Percentiles rank a stretch among this genome's conserved stretches.
Evolutionary conservation across 768 basidiomycete species (phyloP).

Genomic region (Macrolepiota albuminosa): DNA sequence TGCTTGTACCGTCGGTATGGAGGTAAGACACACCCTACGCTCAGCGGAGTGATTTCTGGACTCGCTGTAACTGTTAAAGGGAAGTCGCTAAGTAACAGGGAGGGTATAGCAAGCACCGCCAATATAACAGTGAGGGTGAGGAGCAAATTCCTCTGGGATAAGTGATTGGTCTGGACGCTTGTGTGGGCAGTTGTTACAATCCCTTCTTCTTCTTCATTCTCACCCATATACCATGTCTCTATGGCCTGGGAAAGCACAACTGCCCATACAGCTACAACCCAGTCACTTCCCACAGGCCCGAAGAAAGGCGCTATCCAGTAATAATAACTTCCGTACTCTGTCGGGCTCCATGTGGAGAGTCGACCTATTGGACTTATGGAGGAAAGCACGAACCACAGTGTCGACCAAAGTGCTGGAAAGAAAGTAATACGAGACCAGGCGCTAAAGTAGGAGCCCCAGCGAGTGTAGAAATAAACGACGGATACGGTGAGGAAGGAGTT

Average conservation of each 20-base stretch:
- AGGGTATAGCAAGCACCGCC: conserved; percentile 48
- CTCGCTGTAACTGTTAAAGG: conserved; percentile 33
- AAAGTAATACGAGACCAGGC: conserved; percentile 44
- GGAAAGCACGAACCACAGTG: conserved; percentile 51
- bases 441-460: conserved; percentile 26
- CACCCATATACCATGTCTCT: conserved; percentile 56
- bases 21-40: conserved; percentile 68
- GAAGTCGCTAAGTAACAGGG: conserved; percentile 36
- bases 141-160: conserved; percentile 20
- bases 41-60: conserved; percentile 47
- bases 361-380: conserved; percentile 64
- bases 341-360: conserved; percentile 67
- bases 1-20: conserved; percentile 35
- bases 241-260: conserved; percentile 52
- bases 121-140: conserved; percentile 41
- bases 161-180: conserved; percentile 10
- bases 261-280: conserved; percentile 75
- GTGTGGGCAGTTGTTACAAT: conserved; percentile 12
- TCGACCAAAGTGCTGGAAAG: conserved; percentile 71
- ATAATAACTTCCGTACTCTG: conserved; percentile 49
- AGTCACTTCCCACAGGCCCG: conserved; percentile 64
- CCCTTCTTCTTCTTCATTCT: conserved; percentile 17
- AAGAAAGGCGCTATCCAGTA: conserved; percentile 54
- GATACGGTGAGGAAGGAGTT: conserved; percentile 41
- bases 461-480: conserved; percentile 34